phyloP scores from a whole-genome alignment of 2,329 filamentous ascomycete genomes.

The Microsporum canis region DNA sequence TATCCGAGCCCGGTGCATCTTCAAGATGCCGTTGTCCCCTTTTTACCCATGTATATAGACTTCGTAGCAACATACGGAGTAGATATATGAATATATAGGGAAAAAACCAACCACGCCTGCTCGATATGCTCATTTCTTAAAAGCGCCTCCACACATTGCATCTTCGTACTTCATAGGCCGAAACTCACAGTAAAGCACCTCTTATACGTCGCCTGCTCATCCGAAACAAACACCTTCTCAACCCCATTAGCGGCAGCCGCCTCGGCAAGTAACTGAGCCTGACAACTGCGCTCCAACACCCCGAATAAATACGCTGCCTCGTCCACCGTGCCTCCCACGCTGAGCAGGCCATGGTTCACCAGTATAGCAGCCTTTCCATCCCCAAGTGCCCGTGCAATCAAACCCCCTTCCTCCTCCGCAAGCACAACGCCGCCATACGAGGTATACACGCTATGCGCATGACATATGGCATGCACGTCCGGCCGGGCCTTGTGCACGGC shows the following conservation, averaged over 20 bases:
- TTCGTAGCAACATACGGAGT: neutral
- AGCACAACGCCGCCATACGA: constrained; percentile 55
- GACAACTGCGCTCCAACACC: constrained; percentile 56
- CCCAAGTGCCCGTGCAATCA: constrained; percentile 54
- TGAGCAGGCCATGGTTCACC: constrained; percentile 61
- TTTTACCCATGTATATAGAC: neutral
- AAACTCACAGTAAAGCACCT: constrained; percentile 21
- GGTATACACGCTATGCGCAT: constrained; percentile 51
- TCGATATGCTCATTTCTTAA: constrained; percentile 13
- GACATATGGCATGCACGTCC: constrained; percentile 37
- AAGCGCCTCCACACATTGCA: constrained; percentile 18
- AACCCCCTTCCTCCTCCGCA: constrained; percentile 50
- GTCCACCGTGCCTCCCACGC: constrained; percentile 60
- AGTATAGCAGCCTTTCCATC: constrained; percentile 52
- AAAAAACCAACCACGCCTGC: too few relatives aligned
- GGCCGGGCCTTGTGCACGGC: constrained; percentile 45
- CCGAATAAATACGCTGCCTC: constrained; percentile 62
- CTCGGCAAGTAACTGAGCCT: constrained; percentile 57
- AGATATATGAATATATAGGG: neutral
- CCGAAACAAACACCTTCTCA: constrained; percentile 43
- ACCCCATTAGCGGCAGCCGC: constrained; percentile 48
- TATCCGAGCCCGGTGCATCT: neutral
- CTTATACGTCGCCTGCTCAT: constrained; percentile 39
- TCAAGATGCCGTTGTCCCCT: neutral
- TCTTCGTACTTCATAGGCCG: constrained; percentile 22